Base-by-base conservation (phyloP, 1,284 basidiomycete species). In the Microbotryomycetes sp. region DNA sequence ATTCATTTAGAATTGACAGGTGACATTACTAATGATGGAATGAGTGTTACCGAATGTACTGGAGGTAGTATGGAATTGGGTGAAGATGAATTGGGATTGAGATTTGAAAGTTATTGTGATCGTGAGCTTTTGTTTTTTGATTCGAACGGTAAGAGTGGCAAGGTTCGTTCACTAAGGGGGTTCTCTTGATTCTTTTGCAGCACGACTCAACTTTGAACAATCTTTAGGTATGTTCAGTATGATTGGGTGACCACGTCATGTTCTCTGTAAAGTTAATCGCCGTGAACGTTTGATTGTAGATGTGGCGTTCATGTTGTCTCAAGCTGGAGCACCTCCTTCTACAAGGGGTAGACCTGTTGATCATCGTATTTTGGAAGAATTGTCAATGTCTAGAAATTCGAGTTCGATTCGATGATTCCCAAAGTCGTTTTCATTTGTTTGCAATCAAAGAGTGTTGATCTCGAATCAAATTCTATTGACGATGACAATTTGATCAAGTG, bases 1-100 rank as follows among this genome's bases (percentile, higher is more conserved):
- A 88, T 97, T 23, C 92, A 91, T 74, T 84, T 98, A 48, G 94
- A 98, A 77, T 87, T 98, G 73, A 98, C 94, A 0, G 94, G 93
- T 19, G 94, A 98, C 75, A 80, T 96, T 57, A 91, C 90, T 67
- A 88, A 90, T 9, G 86, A 93, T 59, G 93, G 93, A 1, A 92
- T 87, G 76, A 91, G 88, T 66, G 94, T 98, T 66, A 83, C 81
- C 3, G 81, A 83, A 69, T 82, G 81, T 68, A 76, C 81, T 28
- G 81, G 81, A 23, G 81, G 81, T 4, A 80, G 79, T 42, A 83
- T 83, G 81, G 76, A 80, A 65, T 68, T 82, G 25, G 76, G 77
- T 48, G 80, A 81, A 59, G 78, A 80, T 65, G 78, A 81, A 58
- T 74, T 83, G 3, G 76, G 76, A 19, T 74, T 79, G 64, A 78